Evolutionary conservation across 139 green algal species (phyloP).

Genomic region (Haematococcus lacustris): DNA sequence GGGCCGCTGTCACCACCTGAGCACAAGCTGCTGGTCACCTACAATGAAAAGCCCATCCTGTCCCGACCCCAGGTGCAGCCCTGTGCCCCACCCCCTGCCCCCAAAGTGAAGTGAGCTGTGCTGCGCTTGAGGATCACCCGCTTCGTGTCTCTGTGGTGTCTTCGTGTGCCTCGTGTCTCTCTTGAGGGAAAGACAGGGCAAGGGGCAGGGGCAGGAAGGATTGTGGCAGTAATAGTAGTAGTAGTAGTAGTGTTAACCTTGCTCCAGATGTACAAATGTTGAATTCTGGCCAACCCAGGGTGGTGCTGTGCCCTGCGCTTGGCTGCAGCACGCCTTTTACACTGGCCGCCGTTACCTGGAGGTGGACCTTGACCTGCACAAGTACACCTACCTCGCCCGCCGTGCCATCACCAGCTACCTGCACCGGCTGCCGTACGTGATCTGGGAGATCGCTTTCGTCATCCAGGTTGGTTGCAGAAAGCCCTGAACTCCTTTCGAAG

Average conservation of each 20-base stretch:
- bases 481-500: not conserved
- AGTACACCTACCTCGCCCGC: constrained; percentile 75
- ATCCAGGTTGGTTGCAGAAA: constrained; percentile 41
- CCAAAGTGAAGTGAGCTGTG: no score
- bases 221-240: no score
- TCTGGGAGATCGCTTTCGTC: constrained; percentile 78
- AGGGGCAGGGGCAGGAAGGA: no score
- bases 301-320: not conserved
- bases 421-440: constrained; percentile 23
- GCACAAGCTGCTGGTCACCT: constrained; percentile 59
- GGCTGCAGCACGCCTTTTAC: constrained; percentile 7
- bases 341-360: constrained; percentile 19
- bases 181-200: no score
- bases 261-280: no score
- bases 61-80: constrained; percentile 63
- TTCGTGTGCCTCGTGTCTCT: no score
- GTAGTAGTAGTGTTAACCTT: no score
- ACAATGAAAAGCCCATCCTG: constrained; percentile 86
- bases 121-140: no score
- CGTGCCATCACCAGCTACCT: constrained; percentile 50
- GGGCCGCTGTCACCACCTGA: constrained; percentile 61
- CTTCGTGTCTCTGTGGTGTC: no score
- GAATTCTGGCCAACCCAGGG: no score
- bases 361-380: constrained; percentile 81
- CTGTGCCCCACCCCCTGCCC: no score